These are phyloP conservation scores for Heritiera littoralis DNA, from an alignment of 345 rosid genomes.

Conservation along the genomic window DNA sequence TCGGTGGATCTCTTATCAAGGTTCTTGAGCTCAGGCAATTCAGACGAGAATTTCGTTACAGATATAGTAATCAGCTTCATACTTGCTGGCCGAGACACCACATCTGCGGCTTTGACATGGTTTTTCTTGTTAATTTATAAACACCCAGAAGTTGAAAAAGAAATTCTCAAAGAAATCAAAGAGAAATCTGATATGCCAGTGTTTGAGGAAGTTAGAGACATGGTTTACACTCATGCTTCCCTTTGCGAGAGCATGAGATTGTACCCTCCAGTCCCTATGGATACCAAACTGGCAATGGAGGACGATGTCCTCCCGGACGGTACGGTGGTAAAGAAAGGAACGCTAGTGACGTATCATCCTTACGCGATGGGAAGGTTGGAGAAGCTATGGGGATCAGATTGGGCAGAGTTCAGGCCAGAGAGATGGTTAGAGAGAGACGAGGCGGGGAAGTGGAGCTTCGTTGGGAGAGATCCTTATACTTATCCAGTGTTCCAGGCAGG, in stretches of 20 bases:
- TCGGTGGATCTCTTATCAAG: conserved; percentile 49
- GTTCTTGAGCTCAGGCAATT: conserved; percentile 51
- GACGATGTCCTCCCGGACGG: conserved; percentile 50
- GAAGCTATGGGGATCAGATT: conserved; percentile 50
- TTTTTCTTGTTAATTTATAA: conserved; percentile 47
- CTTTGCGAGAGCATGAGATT: conserved; percentile 58
- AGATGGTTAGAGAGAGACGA: conserved; percentile 46
- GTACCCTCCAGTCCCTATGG: conserved; percentile 57
- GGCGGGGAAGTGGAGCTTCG: conserved; percentile 41
- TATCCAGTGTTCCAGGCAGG: conserved; percentile 49
- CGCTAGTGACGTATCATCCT: conserved; percentile 39
- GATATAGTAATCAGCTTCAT: conserved; percentile 61
- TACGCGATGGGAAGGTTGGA: conserved; percentile 52
- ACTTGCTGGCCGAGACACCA: conserved; percentile 59
- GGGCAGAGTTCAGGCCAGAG: conserved; percentile 48
- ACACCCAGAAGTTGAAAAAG: conserved; percentile 34
- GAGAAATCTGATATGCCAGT: conserved; percentile 23
- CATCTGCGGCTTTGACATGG: conserved; percentile 63
- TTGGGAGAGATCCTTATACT: conserved; percentile 37
- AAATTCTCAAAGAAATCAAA: conserved; percentile 43
- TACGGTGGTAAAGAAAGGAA: conserved; percentile 48
- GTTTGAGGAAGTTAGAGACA: conserved; percentile 45
- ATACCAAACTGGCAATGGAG: conserved; percentile 34
- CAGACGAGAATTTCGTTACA: conserved; percentile 46
- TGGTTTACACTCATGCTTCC: conserved; percentile 60